Percentiles rank a stretch among this genome's conserved stretches.
phyloP scores from a whole-genome alignment of 495 filamentous ascomycete species.

The Trichocladium antarcticum region DNA sequence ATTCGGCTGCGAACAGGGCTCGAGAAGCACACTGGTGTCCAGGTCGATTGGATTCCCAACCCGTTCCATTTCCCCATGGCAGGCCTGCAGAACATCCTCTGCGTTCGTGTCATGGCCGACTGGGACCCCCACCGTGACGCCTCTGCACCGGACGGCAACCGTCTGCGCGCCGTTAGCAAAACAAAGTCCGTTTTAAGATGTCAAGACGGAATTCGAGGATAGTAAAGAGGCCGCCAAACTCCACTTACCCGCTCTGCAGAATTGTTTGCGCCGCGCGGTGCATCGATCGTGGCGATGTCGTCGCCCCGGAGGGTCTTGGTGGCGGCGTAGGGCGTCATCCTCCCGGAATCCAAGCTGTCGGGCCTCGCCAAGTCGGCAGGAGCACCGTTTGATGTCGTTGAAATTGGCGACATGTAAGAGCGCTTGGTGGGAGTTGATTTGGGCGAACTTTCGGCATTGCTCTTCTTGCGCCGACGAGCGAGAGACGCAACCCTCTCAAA shows the following conservation, averaged over 20 bases:
- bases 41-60: constrained; percentile 45
- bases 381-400: background rate
- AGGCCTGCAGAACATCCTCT: constrained; percentile 54
- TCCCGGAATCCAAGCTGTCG: constrained; percentile 15
- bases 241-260: constrained; percentile 56
- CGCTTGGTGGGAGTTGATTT: constrained; percentile 4
- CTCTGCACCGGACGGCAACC: constrained; percentile 50
- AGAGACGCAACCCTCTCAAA: constrained; percentile 33
- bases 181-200: constrained; percentile 37
- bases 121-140: constrained; percentile 49
- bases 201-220: background rate
- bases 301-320: constrained; percentile 21
- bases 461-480: constrained; percentile 24
- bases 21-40: constrained; percentile 54
- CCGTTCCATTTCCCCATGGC: constrained; percentile 39
- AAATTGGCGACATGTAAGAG: constrained; percentile 13
- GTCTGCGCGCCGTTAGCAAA: background rate
- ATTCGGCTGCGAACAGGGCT: constrained; percentile 64
- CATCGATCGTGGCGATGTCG: constrained; percentile 59
- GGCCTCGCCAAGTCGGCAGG: constrained; percentile 10
- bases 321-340: background rate
- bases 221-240: background rate
- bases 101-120: constrained; percentile 67
- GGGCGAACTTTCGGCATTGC: constrained; percentile 7
- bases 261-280: constrained; percentile 76